These are phyloP conservation scores for Sonneratia alba DNA, from an alignment of 345 rosid species.

Conservation along the genomic window DNA sequence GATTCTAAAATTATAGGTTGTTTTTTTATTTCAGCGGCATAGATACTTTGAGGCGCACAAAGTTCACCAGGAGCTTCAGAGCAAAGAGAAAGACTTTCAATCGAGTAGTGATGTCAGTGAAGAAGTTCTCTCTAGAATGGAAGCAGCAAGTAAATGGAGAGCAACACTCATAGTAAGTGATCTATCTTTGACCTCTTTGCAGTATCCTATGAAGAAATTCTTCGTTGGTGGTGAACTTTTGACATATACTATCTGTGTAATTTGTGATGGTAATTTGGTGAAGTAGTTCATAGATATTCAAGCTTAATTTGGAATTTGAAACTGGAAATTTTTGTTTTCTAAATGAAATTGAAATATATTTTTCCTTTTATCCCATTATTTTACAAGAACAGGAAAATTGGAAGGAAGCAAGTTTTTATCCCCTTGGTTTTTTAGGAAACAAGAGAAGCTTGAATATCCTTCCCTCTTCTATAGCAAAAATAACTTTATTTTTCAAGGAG, in stretches of 20 bases:
- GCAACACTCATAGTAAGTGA: slow-evolving; percentile 61
- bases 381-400: not conserved
- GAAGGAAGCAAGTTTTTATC: not conserved
- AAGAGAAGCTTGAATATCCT: not conserved
- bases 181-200: slow-evolving; percentile 10
- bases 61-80: slow-evolving; percentile 58
- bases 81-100: slow-evolving; percentile 50
- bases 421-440: not conserved
- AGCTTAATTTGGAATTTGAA: not conserved
- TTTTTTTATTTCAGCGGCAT: slow-evolving; percentile 52
- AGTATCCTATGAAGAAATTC: not conserved
- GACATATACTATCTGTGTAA: not conserved
- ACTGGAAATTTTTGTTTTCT: not conserved
- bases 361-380: not conserved
- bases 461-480: not conserved
- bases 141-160: slow-evolving; percentile 65
- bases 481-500: not conserved
- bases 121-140: slow-evolving; percentile 50
- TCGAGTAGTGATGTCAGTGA: slow-evolving; percentile 29
- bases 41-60: slow-evolving; percentile 81
- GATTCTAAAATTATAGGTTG: not conserved
- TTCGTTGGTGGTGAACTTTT: not conserved
- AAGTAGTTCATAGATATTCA: not conserved
- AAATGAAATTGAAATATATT: not conserved
- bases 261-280: not conserved